Conservation (phyloP, 495 filamentous ascomycete species). For the Cercophora sp. region DNA sequence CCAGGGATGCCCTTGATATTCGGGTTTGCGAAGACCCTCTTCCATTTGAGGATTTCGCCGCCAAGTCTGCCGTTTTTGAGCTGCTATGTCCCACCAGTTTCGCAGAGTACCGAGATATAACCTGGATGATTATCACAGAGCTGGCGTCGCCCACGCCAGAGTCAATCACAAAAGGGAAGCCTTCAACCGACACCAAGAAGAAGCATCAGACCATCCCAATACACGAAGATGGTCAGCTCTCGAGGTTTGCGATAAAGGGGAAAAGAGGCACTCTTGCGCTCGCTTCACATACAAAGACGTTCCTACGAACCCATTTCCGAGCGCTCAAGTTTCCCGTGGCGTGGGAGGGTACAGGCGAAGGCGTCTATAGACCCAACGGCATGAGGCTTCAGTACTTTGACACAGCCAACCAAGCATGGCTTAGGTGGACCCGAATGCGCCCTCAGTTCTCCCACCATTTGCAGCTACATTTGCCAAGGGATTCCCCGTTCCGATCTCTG, state of each 20-base stretch:
- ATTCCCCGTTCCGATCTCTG: slow-evolving; percentile 18
- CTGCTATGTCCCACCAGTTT: slow-evolving; percentile 35
- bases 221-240: slow-evolving; percentile 17
- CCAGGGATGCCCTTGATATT: slow-evolving; percentile 34
- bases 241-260: slow-evolving; percentile 11
- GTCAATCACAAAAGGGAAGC: no score
- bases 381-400: slow-evolving; percentile 30
- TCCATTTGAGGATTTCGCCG: slow-evolving; percentile 26
- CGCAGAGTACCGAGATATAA: slow-evolving; percentile 43
- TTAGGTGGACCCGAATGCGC: slow-evolving; percentile 18
- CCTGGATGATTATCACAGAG: slow-evolving; percentile 36
- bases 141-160: slow-evolving; percentile 8
- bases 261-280: slow-evolving; percentile 18
- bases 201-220: no score
- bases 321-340: slow-evolving; percentile 19
- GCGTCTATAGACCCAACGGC: slow-evolving; percentile 28
- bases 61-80: slow-evolving; percentile 42
- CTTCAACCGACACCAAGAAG: no score
- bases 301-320: slow-evolving; percentile 33
- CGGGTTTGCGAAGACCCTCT: slow-evolving; percentile 44
- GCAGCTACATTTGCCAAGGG: slow-evolving; percentile 26
- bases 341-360: slow-evolving; percentile 21
- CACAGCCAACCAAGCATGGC: slow-evolving; percentile 25
- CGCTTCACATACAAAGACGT: slow-evolving; percentile 32
- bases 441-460: slow-evolving; percentile 40